Percentiles rank a stretch among this genome's conserved stretches.
phyloP scores from a whole-genome alignment of 2,329 filamentous ascomycete species.

The Stachybotrys echinatus region DNA sequence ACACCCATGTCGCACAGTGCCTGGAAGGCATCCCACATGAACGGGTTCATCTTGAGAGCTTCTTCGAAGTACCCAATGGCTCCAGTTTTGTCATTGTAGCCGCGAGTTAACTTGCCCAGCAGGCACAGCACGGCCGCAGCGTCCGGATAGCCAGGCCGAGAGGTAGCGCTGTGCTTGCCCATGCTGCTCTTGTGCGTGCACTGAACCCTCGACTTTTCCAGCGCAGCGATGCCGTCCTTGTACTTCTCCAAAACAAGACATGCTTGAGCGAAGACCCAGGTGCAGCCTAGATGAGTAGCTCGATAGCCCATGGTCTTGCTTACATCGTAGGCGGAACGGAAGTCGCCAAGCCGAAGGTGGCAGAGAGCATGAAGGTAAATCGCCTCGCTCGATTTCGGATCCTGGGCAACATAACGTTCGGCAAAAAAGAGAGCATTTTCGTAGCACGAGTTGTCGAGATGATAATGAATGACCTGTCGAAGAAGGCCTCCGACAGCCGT shows the following conservation, averaged over 20 bases:
- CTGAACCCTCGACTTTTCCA: constrained; percentile 74
- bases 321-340: constrained; percentile 79
- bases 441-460: constrained; percentile 83
- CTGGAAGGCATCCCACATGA: constrained; percentile 97
- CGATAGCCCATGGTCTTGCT: constrained; percentile 66
- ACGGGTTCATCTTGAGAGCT: constrained; percentile 81
- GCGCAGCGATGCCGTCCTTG: constrained; percentile 73
- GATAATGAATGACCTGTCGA: constrained; percentile 58
- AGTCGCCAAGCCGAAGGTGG: constrained; percentile 75
- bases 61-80: constrained; percentile 85
- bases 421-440: constrained; percentile 93
- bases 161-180: constrained; percentile 76
- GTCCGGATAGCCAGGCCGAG: constrained; percentile 73
- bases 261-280: constrained; percentile 86
- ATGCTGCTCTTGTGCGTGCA: constrained; percentile 74
- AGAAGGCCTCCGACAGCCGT: constrained; percentile 46
- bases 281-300: constrained; percentile 76
- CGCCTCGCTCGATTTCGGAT: constrained; percentile 74
- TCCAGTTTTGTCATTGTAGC: constrained; percentile 65
- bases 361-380: constrained; percentile 80
- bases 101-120: constrained; percentile 81
- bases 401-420: constrained; percentile 78
- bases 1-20: constrained; percentile 84
- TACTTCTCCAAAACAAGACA: constrained; percentile 75
- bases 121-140: constrained; percentile 78